phyloP scores from a whole-genome alignment of 1,139 yeast genomes.

The Citeromyces siamensis region DNA sequence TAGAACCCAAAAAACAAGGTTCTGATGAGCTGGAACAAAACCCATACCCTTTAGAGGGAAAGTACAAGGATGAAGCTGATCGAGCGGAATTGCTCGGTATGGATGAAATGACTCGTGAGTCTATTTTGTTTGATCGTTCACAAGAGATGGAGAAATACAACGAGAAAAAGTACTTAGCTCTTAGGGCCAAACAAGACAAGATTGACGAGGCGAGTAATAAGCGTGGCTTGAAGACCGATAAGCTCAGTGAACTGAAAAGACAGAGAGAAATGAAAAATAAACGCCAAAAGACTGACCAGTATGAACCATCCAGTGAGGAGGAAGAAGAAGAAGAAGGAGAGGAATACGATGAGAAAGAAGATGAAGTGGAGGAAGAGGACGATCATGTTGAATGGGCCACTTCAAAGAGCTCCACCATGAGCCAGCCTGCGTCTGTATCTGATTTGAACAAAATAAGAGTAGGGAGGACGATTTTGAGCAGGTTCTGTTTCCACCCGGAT shows the following conservation, averaged over 20 bases:
- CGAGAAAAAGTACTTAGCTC: slow-evolving; percentile 71
- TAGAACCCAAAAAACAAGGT: slow-evolving; percentile 24
- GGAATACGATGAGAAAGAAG: slow-evolving; percentile 32
- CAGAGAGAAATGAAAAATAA: slow-evolving; percentile 60
- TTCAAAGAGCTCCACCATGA: slow-evolving; percentile 13
- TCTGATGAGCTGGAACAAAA: slow-evolving; percentile 31
- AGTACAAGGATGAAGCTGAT: slow-evolving; percentile 76
- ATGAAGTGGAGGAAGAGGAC: slow-evolving; percentile 16
- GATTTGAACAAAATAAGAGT: slow-evolving; percentile 64
- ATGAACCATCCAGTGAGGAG: slow-evolving; percentile 19
- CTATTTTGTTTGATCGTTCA: slow-evolving; percentile 79
- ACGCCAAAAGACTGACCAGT: slow-evolving; percentile 17
- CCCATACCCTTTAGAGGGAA: slow-evolving; percentile 92
- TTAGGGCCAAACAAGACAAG: slow-evolving; percentile 42
- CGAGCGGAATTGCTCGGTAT: slow-evolving; percentile 50
- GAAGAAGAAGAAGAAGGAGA: slow-evolving; percentile 22
- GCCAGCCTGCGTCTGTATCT: slow-evolving; percentile 24
- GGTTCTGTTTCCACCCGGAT: slow-evolving; percentile 72
- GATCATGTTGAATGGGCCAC: slow-evolving; percentile 6
- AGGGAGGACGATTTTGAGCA: slow-evolving; percentile 65
- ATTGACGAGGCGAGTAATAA: slow-evolving; percentile 18
- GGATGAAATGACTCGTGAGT: slow-evolving; percentile 91
- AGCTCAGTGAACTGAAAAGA: slow-evolving; percentile 72
- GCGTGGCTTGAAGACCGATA: slow-evolving; percentile 25
- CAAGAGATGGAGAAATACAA: slow-evolving; percentile 83